A percentile compares a stretch with the other conserved stretches of the same genome.
These are phyloP conservation scores for Exophiala viscosa DNA, from an alignment of 2,329 filamentous ascomycete genomes.

Conservation along the genomic window DNA sequence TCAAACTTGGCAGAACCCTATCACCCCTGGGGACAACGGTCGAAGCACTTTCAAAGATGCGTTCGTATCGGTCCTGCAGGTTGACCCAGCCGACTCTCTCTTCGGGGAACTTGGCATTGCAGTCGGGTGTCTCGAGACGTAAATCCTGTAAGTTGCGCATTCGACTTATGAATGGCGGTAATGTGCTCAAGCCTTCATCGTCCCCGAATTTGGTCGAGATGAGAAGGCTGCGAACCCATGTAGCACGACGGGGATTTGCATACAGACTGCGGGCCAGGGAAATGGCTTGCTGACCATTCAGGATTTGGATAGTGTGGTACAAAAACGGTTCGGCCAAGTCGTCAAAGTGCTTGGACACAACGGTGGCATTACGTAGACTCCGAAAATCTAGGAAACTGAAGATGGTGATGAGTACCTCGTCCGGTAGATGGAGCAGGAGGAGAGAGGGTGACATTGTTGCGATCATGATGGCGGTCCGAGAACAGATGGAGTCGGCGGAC, in stretches of 20 bases:
- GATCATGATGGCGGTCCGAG: conserved; percentile 14
- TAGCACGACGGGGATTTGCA: conserved; percentile 20
- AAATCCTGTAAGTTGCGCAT: conserved; percentile 27
- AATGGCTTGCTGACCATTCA: conserved; percentile 19
- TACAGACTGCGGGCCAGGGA: conserved; percentile 17
- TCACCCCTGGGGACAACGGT: conserved; percentile 19
- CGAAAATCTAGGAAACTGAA: conserved; percentile 22
- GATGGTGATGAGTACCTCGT: conserved; percentile 27
- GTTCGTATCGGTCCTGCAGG: conserved; percentile 27
- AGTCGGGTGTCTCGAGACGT: conserved; percentile 28
- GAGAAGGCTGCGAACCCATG: conserved; percentile 25
- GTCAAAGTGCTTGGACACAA: conserved; percentile 24
- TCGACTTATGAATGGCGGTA: conserved; percentile 22
- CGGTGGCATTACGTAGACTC: conserved; percentile 14
- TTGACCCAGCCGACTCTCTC: conserved; percentile 26
- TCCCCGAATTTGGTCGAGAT: conserved; percentile 28
- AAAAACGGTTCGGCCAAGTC: conserved; percentile 26
- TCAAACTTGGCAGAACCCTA: conserved; percentile 22
- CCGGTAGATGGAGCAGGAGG: conserved; percentile 24
- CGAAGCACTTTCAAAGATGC: conserved; percentile 25
- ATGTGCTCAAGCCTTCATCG: conserved; percentile 20
- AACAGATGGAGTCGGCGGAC: not conserved
- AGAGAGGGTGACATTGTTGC: conserved; percentile 16
- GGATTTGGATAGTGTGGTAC: conserved; percentile 24
- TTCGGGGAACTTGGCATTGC: conserved; percentile 24